Conservation (phyloP, 2,329 filamentous ascomycete species). For the Onygena corvina region DNA sequence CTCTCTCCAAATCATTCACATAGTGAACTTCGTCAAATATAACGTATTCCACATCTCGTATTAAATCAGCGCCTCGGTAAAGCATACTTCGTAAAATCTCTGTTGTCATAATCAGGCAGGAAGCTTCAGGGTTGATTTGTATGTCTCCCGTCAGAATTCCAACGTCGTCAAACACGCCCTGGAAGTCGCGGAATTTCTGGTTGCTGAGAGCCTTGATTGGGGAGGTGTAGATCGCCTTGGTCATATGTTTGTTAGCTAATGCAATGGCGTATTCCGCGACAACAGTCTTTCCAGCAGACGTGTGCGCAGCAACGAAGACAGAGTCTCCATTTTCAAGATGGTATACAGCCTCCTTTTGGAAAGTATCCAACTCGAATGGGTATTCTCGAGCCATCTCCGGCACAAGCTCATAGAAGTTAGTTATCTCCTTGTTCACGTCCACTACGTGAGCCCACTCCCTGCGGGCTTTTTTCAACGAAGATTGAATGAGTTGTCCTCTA, state of each 20-base stretch:
- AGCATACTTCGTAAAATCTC: slow-evolving; percentile 98
- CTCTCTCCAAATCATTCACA: slow-evolving; percentile 88
- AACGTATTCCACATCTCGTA: slow-evolving; percentile 94
- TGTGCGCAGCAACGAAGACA: slow-evolving; percentile 95
- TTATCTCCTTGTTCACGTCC: slow-evolving; percentile 80
- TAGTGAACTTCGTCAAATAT: slow-evolving; percentile 99
- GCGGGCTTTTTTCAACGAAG: slow-evolving; percentile 59
- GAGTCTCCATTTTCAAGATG: slow-evolving; percentile 94
- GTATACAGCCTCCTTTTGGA: slow-evolving; percentile 97
- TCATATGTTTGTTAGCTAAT: slow-evolving; percentile 95
- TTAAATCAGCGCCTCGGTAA: slow-evolving; percentile 87
- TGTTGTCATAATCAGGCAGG: slow-evolving; percentile 98
- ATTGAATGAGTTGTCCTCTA: slow-evolving; percentile 60
- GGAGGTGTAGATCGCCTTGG: slow-evolving; percentile 96
- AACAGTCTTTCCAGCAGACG: slow-evolving; percentile 94
- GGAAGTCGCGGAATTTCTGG: slow-evolving; percentile 95
- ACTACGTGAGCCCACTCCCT: slow-evolving; percentile 98
- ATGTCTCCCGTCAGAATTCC: slow-evolving; percentile 95
- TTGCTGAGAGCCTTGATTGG: slow-evolving; percentile 98
- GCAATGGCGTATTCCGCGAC: slow-evolving; percentile 97
- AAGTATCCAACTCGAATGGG: slow-evolving; percentile 94
- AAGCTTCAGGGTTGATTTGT: slow-evolving; percentile 93
- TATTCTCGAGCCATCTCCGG: slow-evolving; percentile 93
- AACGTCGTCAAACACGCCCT: slow-evolving; percentile 81
- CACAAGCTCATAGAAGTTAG: slow-evolving; percentile 87